A percentile compares a stretch with the other conserved stretches of the same genome.
These are phyloP conservation scores for Pestalotiopsis sp. DNA, from an alignment of 2,329 filamentous ascomycete species.

Conservation along the genomic window DNA sequence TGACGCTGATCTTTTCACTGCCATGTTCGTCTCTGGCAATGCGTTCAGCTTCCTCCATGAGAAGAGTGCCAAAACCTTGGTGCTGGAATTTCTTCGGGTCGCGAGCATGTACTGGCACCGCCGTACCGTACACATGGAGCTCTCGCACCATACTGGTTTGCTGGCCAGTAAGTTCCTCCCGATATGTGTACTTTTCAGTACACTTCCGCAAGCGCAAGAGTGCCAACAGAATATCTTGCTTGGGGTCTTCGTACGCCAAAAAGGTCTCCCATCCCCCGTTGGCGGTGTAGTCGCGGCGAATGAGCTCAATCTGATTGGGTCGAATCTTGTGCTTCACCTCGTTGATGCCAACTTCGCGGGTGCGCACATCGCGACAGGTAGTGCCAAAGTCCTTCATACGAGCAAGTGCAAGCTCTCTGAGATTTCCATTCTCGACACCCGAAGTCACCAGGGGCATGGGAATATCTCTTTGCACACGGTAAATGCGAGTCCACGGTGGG, in stretches of 20 bases:
- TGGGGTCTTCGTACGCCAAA: slow-evolving; percentile 95
- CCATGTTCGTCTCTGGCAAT: slow-evolving; percentile 95
- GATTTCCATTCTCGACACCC: slow-evolving; percentile 95
- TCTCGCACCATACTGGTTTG: slow-evolving; percentile 91
- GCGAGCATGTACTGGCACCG: slow-evolving; percentile 94
- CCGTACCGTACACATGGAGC: slow-evolving; percentile 94
- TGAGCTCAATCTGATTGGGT: slow-evolving; percentile 92
- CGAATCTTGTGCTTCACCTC: slow-evolving; percentile 99
- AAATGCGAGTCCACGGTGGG: slow-evolving; percentile 97
- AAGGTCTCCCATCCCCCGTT: slow-evolving; percentile 99
- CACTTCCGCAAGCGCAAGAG: slow-evolving; percentile 89
- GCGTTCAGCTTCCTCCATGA: slow-evolving; percentile 97
- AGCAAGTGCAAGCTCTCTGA: slow-evolving; percentile 90
- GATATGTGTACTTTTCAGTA: slow-evolving; percentile 87
- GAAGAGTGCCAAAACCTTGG: slow-evolving; percentile 90
- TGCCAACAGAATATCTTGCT: slow-evolving; percentile 96
- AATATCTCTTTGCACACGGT: slow-evolving; percentile 97
- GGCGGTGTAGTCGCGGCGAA: slow-evolving; percentile 89
- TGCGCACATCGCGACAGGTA: slow-evolving; percentile 92
- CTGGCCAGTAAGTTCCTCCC: slow-evolving; percentile 82
- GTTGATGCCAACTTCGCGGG: slow-evolving; percentile 95
- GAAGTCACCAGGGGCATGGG: slow-evolving; percentile 99
- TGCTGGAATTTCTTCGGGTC: slow-evolving; percentile 98
- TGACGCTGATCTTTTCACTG: slow-evolving; percentile 92
- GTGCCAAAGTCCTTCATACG: slow-evolving; percentile 99